Conservation (phyloP, 495 filamentous ascomycete species). For the Aspergillus egyptiacus region DNA sequence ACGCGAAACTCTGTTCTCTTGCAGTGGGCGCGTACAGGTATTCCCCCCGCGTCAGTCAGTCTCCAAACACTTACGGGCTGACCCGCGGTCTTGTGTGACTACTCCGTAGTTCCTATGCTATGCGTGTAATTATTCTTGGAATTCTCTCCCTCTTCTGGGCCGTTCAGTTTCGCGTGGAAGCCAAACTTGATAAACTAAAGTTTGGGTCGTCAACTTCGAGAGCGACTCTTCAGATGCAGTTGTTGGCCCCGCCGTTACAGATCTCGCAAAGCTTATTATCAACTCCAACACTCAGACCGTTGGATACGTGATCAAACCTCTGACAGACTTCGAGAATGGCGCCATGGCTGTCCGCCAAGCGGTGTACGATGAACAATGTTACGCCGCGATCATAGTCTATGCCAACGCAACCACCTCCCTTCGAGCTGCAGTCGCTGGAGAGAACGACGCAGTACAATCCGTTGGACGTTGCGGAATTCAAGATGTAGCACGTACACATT, state of each 20-base stretch:
- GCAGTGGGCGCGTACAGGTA: constrained; percentile 30
- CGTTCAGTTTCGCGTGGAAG: constrained; percentile 45
- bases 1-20: no score
- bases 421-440: constrained; percentile 47
- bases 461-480: constrained; percentile 52
- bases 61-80: no score
- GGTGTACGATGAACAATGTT: constrained; percentile 59
- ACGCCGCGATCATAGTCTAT: constrained; percentile 60
- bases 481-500: no score
- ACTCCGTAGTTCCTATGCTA: no score
- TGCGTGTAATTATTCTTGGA: constrained; percentile 45
- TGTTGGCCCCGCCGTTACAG: constrained; percentile 51
- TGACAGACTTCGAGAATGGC: constrained; percentile 52
- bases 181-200: constrained; percentile 43
- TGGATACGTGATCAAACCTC: constrained; percentile 46
- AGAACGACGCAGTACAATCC: constrained; percentile 62
- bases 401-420: constrained; percentile 59
- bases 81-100: no score
- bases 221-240: constrained; percentile 48
- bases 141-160: constrained; percentile 60
- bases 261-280: constrained; percentile 33
- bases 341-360: constrained; percentile 53
- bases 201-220: constrained; percentile 65
- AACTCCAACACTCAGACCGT: constrained; percentile 32
- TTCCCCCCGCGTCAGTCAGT: neutral